These are phyloP conservation scores for Monosporascus sp. DNA, from an alignment of 2,329 filamentous ascomycete species.

Conservation along the genomic window DNA sequence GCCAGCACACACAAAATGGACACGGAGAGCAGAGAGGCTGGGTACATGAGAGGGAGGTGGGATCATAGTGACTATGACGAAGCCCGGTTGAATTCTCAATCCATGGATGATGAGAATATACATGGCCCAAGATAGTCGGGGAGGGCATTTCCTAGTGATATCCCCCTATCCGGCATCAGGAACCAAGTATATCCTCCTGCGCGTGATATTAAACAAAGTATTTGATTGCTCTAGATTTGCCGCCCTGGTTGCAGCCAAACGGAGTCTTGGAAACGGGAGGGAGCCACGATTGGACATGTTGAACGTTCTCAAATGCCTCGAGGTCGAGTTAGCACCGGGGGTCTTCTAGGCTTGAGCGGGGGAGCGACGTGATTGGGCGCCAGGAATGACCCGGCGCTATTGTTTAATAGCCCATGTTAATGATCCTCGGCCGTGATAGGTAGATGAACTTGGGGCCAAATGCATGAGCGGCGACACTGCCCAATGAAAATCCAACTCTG, in stretches of 20 bases:
- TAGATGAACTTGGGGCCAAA: constrained; percentile 15
- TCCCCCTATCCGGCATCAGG: constrained; percentile 8
- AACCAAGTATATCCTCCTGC: constrained; percentile 8
- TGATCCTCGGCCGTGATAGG: constrained; percentile 30
- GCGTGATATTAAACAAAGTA: constrained; percentile 4
- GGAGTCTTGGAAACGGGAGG: constrained; percentile 13
- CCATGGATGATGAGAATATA: constrained; percentile 2
- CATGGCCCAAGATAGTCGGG: constrained; percentile 6
- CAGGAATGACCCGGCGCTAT: constrained; percentile 22
- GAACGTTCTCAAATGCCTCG: constrained; percentile 15
- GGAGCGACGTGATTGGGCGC: constrained; percentile 21
- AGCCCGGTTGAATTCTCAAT: not conserved
- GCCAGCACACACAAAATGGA: constrained; percentile 1
- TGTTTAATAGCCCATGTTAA: constrained; percentile 20
- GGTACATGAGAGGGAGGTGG: constrained; percentile 17
- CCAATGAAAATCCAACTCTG: constrained; percentile 32
- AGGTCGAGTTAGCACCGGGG: constrained; percentile 16
- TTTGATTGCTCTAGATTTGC: constrained; percentile 14
- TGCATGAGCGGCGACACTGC: constrained; percentile 14
- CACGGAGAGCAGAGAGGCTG: constrained; percentile 12
- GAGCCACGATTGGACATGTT: constrained; percentile 13
- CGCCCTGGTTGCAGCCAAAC: constrained; percentile 21
- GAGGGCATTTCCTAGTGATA: constrained; percentile 4
- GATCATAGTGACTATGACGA: not conserved
- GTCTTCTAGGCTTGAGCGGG: constrained; percentile 10